A percentile compares a stretch with the other conserved stretches of the same genome.
Conservation (phyloP, 2,329 filamentous ascomycete species). For the Phyllosticta citrichinensis region DNA sequence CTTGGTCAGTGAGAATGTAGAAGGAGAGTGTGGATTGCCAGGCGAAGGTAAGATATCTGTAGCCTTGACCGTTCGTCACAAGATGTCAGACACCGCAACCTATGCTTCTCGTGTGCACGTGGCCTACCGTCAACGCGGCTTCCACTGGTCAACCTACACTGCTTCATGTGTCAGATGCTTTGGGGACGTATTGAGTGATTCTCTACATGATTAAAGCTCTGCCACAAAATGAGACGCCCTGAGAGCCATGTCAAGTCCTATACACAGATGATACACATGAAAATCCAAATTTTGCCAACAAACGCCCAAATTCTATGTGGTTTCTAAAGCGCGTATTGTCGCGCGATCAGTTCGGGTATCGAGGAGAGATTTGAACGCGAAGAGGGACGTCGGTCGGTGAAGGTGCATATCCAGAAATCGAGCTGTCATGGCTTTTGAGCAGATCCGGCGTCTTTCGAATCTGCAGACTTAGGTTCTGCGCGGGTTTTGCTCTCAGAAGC, state of each 20-base stretch:
- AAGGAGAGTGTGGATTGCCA: not conserved
- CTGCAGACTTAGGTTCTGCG: not conserved
- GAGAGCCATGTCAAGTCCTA: not conserved
- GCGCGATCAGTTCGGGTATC: conserved; percentile 1
- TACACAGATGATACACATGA: not conserved
- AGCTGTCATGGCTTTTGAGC: not conserved
- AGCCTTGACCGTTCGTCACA: too few relatives aligned
- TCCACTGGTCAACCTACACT: not conserved
- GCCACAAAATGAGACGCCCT: too few relatives aligned
- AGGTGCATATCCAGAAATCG: not conserved
- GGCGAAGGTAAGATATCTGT: not conserved
- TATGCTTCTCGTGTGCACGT: too few relatives aligned
- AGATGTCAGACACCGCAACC: too few relatives aligned
- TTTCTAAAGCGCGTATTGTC: not conserved
- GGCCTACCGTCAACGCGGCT: not conserved
- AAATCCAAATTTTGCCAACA: not conserved
- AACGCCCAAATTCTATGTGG: not conserved
- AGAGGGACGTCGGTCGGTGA: not conserved
- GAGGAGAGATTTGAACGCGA: not conserved
- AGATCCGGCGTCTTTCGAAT: not conserved
- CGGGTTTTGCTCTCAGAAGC: not conserved
- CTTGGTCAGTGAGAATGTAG: not conserved
- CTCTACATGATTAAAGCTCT: too few relatives aligned
- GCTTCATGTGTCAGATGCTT: too few relatives aligned
- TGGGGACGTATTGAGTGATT: too few relatives aligned